Evolutionary conservation across 78 protist genomes (phyloP).

Genomic region (Dictyostelium discoideum): DNA sequence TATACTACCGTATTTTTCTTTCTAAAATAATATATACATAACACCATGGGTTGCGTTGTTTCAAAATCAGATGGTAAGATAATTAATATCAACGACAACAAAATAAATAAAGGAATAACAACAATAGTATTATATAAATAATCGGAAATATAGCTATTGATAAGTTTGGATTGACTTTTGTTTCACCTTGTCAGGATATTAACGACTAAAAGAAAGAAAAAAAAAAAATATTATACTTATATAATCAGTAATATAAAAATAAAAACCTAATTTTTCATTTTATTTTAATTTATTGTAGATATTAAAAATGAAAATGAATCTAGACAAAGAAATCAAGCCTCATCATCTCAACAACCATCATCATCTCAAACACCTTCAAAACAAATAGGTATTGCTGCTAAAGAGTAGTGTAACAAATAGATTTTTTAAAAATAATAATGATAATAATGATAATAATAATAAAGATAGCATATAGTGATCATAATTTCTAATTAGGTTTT

Average conservation of each 20-base stretch:
- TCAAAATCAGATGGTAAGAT: slow-evolving; percentile 30
- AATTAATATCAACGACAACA: not conserved
- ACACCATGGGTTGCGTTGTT: slow-evolving; percentile 56
- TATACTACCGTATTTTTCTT: too few relatives aligned
- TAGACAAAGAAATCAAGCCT: slow-evolving; percentile 30
- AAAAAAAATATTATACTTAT: too few relatives aligned
- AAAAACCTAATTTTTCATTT: too few relatives aligned
- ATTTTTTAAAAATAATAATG: not conserved
- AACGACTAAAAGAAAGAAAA: too few relatives aligned
- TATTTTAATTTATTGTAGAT: slow-evolving; percentile 5
- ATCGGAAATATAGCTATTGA: too few relatives aligned
- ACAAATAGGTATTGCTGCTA: slow-evolving; percentile 60
- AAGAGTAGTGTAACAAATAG: not conserved
- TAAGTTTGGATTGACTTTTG: too few relatives aligned
- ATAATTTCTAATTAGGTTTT: not conserved
- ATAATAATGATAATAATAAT: too few relatives aligned
- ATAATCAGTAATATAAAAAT: too few relatives aligned
- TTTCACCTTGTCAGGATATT: too few relatives aligned
- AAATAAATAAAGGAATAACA: not conserved
- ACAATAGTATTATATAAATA: too few relatives aligned
- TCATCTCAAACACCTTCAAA: slow-evolving; percentile 64
- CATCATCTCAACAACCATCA: not conserved
- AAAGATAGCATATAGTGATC: not conserved
- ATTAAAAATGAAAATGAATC: slow-evolving; percentile 27
- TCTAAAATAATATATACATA: not conserved